These are phyloP conservation scores for Marchantia polymorpha DNA, from an alignment of 225 moss, liverwort and hornwort genomes.

Conservation along the genomic window DNA sequence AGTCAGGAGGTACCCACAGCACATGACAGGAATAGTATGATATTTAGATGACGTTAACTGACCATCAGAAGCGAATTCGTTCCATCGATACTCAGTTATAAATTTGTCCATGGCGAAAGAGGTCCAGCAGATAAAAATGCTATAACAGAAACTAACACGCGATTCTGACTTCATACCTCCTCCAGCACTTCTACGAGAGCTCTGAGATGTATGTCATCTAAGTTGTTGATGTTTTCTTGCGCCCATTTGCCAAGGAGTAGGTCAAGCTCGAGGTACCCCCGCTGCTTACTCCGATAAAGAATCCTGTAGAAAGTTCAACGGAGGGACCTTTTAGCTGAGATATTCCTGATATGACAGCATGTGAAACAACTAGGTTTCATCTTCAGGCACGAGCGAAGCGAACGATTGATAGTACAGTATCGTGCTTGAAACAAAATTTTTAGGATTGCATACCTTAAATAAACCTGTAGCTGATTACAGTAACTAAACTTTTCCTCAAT, in stretches of 20 bases:
- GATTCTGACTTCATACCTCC: conserved; percentile 42
- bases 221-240: conserved; percentile 59
- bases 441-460: background rate
- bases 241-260: conserved; percentile 93
- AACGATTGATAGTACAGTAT: background rate
- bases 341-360: background rate
- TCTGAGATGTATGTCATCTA: conserved; percentile 63
- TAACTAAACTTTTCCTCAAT: background rate
- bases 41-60: background rate
- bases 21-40: background rate
- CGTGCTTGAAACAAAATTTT: background rate
- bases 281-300: conserved; percentile 86
- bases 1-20: no score
- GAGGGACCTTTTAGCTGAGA: no score
- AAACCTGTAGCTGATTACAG: no score
- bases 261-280: conserved; percentile 94
- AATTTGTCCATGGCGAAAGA: background rate
- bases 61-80: background rate
- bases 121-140: background rate
- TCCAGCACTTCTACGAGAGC: conserved; percentile 80
- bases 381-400: background rate
- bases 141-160: background rate
- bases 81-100: background rate
- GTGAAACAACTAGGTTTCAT: background rate
- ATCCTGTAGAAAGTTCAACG: conserved; percentile 42